Base-by-base conservation (phyloP, 345 rosid species). In the Salix brachista region DNA sequence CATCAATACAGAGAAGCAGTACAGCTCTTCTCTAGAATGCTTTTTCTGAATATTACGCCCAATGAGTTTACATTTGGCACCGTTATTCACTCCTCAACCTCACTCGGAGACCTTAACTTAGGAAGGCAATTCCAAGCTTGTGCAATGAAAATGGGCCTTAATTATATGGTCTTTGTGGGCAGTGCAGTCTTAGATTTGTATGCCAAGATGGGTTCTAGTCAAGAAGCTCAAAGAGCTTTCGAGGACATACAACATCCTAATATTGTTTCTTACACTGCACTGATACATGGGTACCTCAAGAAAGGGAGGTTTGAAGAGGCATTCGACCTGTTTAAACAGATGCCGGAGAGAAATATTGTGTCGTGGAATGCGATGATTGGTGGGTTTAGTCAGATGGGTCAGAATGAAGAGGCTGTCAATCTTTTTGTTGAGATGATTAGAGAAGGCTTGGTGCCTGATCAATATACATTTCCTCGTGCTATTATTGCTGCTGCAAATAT, bases 281-380 rank as follows among this genome's bases (percentile, higher is more conserved):
- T 89, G 86, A 85, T 91, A 66, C 80, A 86, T 66, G 96, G 94
- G 65, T 89, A 84, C 72, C 65, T 91, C 69, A 93, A 83, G 81
- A 83, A 80, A 68, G 81, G 81, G 72, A 85, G 72, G 42, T 77
- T 80, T 37, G 83, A 78, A 64, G 86, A 89, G 75, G 98, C 93
- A 23, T 75, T 82, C 26, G 12, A 39, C 41, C 80, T 88, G 69
- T 92, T 94, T 10, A 41, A 78, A 66, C 65, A 41, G 69, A 92
- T 92, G 89, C 93, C 93, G 0, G 90, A 91, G 83, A 90, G 84
- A 81, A 92, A 90, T 76, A 84, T 88, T 68, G 90, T 91, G 18
- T 80, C 97, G 11, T 92, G 97, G 98, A 94, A 94, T 72, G 92
- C 93, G 7, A 75, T 92, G 83, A 89, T 94, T 58, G 85, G 90